Evolutionary conservation across 805 yeast genomes (phyloP).

Genomic region (Wickerhamomyces silvicola): DNA sequence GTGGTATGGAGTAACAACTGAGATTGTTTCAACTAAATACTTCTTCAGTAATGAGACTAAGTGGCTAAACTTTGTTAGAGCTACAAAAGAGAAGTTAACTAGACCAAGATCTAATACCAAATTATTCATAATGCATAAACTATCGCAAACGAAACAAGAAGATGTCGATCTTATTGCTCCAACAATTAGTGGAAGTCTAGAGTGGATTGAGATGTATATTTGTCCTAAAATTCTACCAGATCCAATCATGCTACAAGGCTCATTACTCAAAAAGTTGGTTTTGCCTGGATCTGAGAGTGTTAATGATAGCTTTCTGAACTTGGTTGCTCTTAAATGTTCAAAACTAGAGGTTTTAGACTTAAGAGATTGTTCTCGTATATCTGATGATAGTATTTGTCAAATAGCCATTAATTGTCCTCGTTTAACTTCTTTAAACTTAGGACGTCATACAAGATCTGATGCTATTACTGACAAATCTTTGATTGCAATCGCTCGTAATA

Average conservation of each 20-base stretch:
- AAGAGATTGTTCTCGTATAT: constrained; percentile 73
- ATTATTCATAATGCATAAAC: constrained; percentile 61
- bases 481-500: constrained; percentile 47
- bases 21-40: constrained; percentile 48
- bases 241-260: constrained; percentile 35
- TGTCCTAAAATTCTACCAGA: constrained; percentile 70
- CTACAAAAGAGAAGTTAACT: constrained; percentile 6
- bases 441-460: constrained; percentile 66
- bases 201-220: constrained; percentile 75
- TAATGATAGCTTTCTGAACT: constrained; percentile 50
- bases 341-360: constrained; percentile 61
- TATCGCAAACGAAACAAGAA: constrained; percentile 45
- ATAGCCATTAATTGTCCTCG: constrained; percentile 54
- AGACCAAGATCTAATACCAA: constrained; percentile 24
- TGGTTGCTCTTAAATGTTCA: constrained; percentile 50
- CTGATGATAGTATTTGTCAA: constrained; percentile 70
- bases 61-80: constrained; percentile 34
- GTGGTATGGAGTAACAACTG: constrained; percentile 53
- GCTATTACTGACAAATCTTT: constrained; percentile 67
- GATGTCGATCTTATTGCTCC: constrained; percentile 43
- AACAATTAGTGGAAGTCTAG: constrained; percentile 41
- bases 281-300: constrained; percentile 67
- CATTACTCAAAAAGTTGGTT: constrained; percentile 34
- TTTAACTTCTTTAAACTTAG: constrained; percentile 63
- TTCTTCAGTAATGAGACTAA: constrained; percentile 44